Evolutionary conservation across 2,329 filamentous ascomycete genomes (phyloP).

Genomic region (Neophaeococcomyces aloes): DNA sequence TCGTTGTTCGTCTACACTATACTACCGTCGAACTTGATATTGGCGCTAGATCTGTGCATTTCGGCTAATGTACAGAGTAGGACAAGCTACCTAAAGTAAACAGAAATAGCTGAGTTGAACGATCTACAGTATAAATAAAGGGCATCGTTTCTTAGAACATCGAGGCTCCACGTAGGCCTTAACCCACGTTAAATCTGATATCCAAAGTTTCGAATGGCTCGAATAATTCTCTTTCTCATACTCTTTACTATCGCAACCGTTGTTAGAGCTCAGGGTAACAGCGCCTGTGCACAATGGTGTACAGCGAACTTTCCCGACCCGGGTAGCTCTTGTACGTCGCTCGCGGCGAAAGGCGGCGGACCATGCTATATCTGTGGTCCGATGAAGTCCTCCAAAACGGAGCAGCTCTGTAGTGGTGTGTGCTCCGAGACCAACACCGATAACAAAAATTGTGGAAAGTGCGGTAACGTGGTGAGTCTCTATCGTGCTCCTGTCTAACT

Average conservation of each 20-base stretch:
- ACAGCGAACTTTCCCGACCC: conserved; percentile 6
- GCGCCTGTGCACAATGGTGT: conserved; percentile 7
- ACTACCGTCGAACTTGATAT: too few relatives aligned
- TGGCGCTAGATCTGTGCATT: too few relatives aligned
- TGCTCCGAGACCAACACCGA: conserved; percentile 4
- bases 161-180: too few relatives aligned
- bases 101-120: too few relatives aligned
- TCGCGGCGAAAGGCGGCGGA: conserved; percentile 1
- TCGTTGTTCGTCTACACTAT: too few relatives aligned
- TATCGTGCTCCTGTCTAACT: background rate
- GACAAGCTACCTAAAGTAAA: too few relatives aligned
- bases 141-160: too few relatives aligned
- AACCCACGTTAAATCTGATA: background rate
- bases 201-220: background rate
- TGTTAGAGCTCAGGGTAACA: conserved; percentile 2
- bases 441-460: conserved; percentile 5
- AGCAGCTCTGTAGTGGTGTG: conserved; percentile 6
- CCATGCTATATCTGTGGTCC: conserved; percentile 8
- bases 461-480: conserved; percentile 3
- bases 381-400: background rate
- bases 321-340: conserved; percentile 2
- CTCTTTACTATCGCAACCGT: background rate
- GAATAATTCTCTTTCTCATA: background rate
- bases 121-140: too few relatives aligned
- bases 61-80: too few relatives aligned